Evolutionary conservation across 208 protist genomes (phyloP), one percentile per base, ranked within the genome.

Genomic region (Leishmania mexicana): DNA sequence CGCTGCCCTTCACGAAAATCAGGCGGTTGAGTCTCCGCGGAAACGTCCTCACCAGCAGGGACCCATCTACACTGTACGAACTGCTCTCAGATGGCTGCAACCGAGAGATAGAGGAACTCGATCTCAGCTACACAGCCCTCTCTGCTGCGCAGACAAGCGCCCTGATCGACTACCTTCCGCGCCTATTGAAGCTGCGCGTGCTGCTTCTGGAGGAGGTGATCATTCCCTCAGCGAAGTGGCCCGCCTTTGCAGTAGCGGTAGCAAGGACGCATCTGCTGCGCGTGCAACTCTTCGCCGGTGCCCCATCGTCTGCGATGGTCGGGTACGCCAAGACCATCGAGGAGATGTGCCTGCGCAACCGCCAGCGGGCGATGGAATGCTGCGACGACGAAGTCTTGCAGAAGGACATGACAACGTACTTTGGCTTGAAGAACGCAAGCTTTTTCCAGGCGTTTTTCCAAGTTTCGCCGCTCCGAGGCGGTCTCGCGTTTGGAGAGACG

Each of bases 191-290:
- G 17, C 75, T 96, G 24, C 87, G 88, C 40, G 81, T 95, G 2
- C 88, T 97, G 62, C 83, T 95, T 13, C 79, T 97, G 11, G 90
- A 97, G 75, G 88, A 86, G 71, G 78, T 97, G 6, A 35, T 77
- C 19, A 88, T 97, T 21, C 87, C 90, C 17, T 21, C 53, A 0
- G 83, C 74, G 49, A 91, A 92, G 76, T 85, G 85, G 51, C 79
- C 85, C 0, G 87, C 86, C 28, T 81, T 97, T 6, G 80, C 73
- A 0, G 78, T 78, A n/a, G 93, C 90, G 4, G 90, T 96, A 42
- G 58, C 78, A 35, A 47, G 81, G 4, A 93, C 86, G 38, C 62
- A 90, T 19, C 79, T 96, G 38, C 88, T 77, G 77, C 80, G 85
- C 42, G 76, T 97, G 10, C 93, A 89, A 38, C 78, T 96, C 3